Conservation (phyloP, 2,329 filamentous ascomycete species). For the Sarocladium strictum region DNA sequence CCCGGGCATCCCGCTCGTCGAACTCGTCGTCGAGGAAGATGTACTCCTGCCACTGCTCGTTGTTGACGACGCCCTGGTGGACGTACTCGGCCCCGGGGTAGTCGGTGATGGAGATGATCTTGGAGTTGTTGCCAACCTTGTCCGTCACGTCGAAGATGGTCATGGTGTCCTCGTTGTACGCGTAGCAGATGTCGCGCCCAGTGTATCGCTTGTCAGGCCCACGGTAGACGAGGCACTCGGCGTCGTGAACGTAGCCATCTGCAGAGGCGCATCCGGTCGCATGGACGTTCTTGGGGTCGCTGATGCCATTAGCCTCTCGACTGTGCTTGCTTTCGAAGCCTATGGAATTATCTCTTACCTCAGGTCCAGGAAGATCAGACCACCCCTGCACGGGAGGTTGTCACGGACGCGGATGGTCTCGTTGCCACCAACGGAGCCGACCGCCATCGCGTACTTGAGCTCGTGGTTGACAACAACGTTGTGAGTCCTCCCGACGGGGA, state of each 20-base stretch:
- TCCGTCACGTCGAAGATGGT: constrained; percentile 43
- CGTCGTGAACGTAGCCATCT: constrained; percentile 48
- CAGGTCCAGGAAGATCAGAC: constrained; percentile 51
- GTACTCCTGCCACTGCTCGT: constrained; percentile 33
- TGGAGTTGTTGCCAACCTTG: constrained; percentile 31
- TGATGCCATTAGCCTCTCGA: constrained; percentile 13
- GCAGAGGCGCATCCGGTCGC: constrained; percentile 40
- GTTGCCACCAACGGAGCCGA: constrained; percentile 31
- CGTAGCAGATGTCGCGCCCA: constrained; percentile 25
- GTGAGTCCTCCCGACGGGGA: constrained; percentile 37
- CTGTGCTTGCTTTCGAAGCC: neutral
- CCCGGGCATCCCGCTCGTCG: constrained; percentile 30
- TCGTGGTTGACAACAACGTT: constrained; percentile 47
- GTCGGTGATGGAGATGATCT: constrained; percentile 44
- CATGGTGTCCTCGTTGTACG: constrained; percentile 35
- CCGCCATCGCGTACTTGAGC: constrained; percentile 31
- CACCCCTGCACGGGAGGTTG: constrained; percentile 32
- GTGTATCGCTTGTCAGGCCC: constrained; percentile 39
- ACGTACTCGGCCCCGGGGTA: constrained; percentile 50
- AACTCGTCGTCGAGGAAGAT: constrained; percentile 44
- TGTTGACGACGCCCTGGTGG: constrained; percentile 49
- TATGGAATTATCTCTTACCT: neutral
- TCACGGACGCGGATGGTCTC: constrained; percentile 14
- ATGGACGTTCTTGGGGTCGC: constrained; percentile 43
- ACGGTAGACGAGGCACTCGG: constrained; percentile 46